Evolutionary conservation across 805 yeast species (phyloP), one percentile per base, ranked within the genome.

Genomic region (Tetrapisispora pingtungensis): DNA sequence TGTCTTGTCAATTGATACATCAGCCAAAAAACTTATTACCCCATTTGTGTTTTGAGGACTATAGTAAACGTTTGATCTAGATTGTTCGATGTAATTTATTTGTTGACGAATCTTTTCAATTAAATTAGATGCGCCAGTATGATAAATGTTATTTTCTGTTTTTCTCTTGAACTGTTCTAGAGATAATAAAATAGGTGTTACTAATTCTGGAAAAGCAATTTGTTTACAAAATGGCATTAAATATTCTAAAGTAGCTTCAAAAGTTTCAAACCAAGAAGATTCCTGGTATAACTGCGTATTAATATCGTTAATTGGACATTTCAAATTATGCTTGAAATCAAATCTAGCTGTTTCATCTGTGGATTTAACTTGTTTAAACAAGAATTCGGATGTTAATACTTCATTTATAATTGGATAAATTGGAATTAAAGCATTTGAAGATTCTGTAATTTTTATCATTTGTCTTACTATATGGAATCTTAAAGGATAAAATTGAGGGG

Each of bases 151-250:
- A 43, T 81, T 69, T 62, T 75, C 50, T 67, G 75, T 57, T 58
- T 76, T 53, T 62, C 86, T 86, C 52, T 75, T 70, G 55, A 79
- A 88, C 57, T 95, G 79, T 67, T 90, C 84, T 49, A 93, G 68
- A 28, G 84, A 68, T 49, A 88, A 80, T 2, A 83, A 69, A 5
- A 85, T 84, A 3, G 97, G 96, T 1, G 95, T 84, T 8, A 78
- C 79, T 38, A 89, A 70, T 66, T 89, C 97, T 4, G 97, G 97
- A 77, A 89, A 93, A n/a, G 97, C 89, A 51, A 90, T 81, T 55
- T 78, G 80, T 66, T 88, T 90, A 53, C 80, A 72, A 64, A 90
- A 83, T 35, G 89, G 71, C 7, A 77, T 93, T 57, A 87, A 84
- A 62, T 78, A 87, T 65, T 89, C 97, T 36, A 81, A 75, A 4